Evolutionary conservation across 2,329 filamentous ascomycete genomes (phyloP).

Genomic region (Cladosporium colombiae): DNA sequence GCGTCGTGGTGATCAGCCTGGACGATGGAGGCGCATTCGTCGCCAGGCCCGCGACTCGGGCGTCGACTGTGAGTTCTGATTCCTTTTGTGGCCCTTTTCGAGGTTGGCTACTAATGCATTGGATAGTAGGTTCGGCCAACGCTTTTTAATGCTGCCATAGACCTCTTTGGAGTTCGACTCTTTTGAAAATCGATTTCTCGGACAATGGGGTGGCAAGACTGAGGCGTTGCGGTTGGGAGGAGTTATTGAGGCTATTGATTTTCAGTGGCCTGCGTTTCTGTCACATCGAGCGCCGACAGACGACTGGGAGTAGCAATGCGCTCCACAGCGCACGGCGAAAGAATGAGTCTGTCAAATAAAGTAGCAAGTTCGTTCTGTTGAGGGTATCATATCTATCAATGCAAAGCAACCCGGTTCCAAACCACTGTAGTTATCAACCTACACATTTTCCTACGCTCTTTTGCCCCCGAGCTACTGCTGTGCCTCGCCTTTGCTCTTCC

Average conservation of each 20-base stretch:
- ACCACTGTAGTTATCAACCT: slow-evolving; percentile 4
- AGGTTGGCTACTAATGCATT: background rate
- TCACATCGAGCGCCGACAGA: background rate
- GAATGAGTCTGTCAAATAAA: background rate
- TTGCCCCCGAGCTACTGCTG: slow-evolving; percentile 3
- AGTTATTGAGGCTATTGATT: background rate
- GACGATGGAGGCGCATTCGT: background rate
- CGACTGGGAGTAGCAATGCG: background rate
- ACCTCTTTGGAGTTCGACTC: background rate
- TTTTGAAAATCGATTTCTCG: background rate
- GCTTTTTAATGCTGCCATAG: background rate
- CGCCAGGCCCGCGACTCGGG: background rate
- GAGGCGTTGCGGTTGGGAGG: background rate
- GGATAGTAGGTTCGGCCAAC: background rate
- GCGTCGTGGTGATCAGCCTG: background rate
- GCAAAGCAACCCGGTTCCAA: slow-evolving; percentile 3
- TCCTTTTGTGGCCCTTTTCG: background rate
- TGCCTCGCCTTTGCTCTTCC: slow-evolving; percentile 25
- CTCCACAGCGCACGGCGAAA: background rate
- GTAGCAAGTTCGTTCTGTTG: slow-evolving; percentile 16
- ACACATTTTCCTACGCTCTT: background rate
- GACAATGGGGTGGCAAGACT: background rate
- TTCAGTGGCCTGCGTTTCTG: background rate
- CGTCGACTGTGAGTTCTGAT: background rate
- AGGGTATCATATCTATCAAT: slow-evolving; percentile 21